phyloP scores from a whole-genome alignment of 176 grass and related monocot species.

The Carex myosuroides region DNA sequence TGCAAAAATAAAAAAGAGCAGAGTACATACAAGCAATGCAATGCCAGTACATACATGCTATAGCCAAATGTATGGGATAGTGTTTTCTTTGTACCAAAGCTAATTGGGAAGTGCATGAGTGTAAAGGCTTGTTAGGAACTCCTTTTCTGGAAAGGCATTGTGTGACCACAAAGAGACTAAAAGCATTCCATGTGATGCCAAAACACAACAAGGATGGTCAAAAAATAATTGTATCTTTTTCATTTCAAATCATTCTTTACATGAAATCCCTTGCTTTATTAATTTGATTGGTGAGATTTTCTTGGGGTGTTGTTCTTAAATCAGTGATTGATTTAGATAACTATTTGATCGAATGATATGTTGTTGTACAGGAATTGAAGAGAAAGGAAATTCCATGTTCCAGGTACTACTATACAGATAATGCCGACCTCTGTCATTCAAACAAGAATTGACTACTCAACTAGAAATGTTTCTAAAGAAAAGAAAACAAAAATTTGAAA shows the following conservation, averaged over 20 bases:
- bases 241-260: slow-evolving; percentile 12
- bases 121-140: slow-evolving; percentile 28
- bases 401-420: slow-evolving; percentile 10
- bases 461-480: background rate
- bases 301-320: background rate
- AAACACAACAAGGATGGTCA: slow-evolving; percentile 15
- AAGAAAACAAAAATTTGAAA: background rate
- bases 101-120: slow-evolving; percentile 12
- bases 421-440: slow-evolving; percentile 4
- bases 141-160: slow-evolving; percentile 25
- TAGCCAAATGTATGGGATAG: background rate
- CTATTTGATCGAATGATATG: background rate
- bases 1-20: background rate
- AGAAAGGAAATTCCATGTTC: slow-evolving; percentile 5
- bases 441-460: slow-evolving; percentile 6
- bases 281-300: background rate
- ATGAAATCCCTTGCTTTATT: slow-evolving; percentile 9
- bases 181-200: slow-evolving; percentile 28
- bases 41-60: background rate
- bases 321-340: background rate
- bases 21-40: background rate
- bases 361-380: background rate
- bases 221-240: slow-evolving; percentile 8
- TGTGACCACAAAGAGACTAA: slow-evolving; percentile 27
- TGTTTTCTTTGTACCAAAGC: slow-evolving; percentile 13